phyloP scores from a whole-genome alignment of 1,284 basidiomycete species.

The Heliocybe sulcata region DNA sequence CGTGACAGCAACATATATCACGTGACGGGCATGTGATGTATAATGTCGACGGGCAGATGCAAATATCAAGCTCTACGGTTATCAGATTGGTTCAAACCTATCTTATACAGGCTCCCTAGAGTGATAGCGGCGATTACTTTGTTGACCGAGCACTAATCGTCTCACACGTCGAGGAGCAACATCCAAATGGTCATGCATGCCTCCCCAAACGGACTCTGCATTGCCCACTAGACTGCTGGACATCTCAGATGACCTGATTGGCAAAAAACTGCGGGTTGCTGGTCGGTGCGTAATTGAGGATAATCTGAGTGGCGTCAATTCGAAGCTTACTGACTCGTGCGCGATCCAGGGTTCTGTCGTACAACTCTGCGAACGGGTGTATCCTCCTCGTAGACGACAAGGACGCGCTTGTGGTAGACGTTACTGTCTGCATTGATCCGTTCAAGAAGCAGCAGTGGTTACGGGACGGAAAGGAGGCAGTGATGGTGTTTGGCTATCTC shows the following conservation, averaged over 20 bases:
- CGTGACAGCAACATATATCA: too few relatives aligned
- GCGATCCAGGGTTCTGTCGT: neutral
- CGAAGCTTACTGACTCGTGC: neutral
- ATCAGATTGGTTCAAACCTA: too few relatives aligned
- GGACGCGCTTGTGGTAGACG: neutral
- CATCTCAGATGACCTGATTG: neutral
- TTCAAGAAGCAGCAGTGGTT: conserved; percentile 29
- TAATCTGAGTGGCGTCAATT: neutral
- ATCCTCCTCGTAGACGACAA: neutral
- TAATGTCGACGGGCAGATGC: too few relatives aligned
- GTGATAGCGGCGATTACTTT: too few relatives aligned
- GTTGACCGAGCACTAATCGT: too few relatives aligned
- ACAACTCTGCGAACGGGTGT: neutral
- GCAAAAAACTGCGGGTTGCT: neutral
- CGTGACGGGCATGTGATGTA: too few relatives aligned
- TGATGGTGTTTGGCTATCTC: conserved; percentile 49
- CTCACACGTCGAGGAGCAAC: too few relatives aligned
- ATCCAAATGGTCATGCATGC: neutral
- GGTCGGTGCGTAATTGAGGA: neutral
- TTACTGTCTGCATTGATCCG: neutral
- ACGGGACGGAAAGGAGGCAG: conserved; percentile 37
- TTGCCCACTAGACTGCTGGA: neutral
- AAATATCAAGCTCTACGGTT: too few relatives aligned
- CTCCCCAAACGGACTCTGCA: conserved; percentile 1
- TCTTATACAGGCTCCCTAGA: too few relatives aligned